phyloP scores from a whole-genome alignment of 257 asterid genomes.

The Rehmannia glutinosa region DNA sequence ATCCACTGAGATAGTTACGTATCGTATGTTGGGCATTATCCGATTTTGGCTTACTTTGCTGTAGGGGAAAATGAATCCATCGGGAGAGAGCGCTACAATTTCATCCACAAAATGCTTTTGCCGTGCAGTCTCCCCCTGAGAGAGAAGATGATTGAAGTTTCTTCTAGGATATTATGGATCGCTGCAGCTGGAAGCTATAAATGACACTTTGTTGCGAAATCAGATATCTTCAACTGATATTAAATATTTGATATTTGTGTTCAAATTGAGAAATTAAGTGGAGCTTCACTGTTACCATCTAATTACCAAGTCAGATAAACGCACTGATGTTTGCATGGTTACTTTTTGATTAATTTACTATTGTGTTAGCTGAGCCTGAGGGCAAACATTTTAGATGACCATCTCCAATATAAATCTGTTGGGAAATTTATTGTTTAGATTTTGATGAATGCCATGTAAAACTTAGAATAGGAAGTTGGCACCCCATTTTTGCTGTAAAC shows the following conservation, averaged over 20 bases:
- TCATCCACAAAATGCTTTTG: conserved; percentile 90
- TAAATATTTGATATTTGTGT: not conserved
- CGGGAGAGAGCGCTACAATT: conserved; percentile 97
- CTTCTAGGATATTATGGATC: not conserved
- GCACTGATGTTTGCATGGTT: not conserved
- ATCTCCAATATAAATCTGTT: no score
- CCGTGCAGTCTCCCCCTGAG: conserved; percentile 97
- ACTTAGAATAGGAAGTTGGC: no score
- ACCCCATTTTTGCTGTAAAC: no score
- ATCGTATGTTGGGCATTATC: conserved; percentile 90
- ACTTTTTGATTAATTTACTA: not conserved
- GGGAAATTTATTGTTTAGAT: no score
- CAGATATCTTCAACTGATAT: not conserved
- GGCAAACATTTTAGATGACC: no score
- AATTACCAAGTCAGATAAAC: not conserved
- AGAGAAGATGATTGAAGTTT: conserved; percentile 78
- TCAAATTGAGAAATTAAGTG: not conserved
- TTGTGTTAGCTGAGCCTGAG: no score
- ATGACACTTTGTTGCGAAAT: not conserved
- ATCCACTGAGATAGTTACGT: conserved; percentile 89
- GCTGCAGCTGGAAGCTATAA: not conserved
- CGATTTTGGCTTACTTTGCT: conserved; percentile 82
- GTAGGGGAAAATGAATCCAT: conserved; percentile 95
- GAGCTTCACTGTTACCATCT: not conserved
- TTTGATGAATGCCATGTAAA: no score